phyloP scores from a whole-genome alignment of 1,284 basidiomycete species.

The Boletus mariae region DNA sequence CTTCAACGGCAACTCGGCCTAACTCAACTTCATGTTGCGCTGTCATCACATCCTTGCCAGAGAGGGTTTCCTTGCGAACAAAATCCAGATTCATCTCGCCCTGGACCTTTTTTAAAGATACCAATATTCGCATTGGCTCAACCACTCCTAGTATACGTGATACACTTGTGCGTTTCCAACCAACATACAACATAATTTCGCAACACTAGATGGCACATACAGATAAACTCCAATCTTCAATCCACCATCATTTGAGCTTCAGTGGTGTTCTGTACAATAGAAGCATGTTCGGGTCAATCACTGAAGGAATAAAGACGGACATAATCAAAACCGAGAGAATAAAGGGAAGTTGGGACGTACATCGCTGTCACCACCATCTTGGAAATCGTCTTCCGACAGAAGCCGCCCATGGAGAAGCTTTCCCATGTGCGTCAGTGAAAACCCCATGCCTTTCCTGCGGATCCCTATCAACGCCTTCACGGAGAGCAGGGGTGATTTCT shows the following conservation, averaged over 20 bases:
- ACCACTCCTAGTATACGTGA: too few relatives aligned
- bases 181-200: slow-evolving; percentile 11
- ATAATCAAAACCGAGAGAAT: too few relatives aligned
- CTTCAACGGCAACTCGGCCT: too few relatives aligned
- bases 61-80: too few relatives aligned
- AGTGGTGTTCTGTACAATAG: not conserved
- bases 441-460: not conserved
- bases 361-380: not conserved
- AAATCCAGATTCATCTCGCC: too few relatives aligned
- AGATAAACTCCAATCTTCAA: not conserved
- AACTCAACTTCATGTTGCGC: too few relatives aligned
- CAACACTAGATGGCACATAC: too few relatives aligned
- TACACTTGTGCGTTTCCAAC: too few relatives aligned
- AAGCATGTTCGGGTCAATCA: not conserved
- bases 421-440: not conserved
- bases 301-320: too few relatives aligned
- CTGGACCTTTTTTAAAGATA: too few relatives aligned
- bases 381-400: not conserved
- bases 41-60: too few relatives aligned
- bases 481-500: not conserved
- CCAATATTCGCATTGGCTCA: too few relatives aligned
- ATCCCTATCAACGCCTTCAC: not conserved
- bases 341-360: not conserved
- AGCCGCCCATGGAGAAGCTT: not conserved
- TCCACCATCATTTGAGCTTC: not conserved